Evolutionary conservation across 1,139 yeast genomes (phyloP), one percentile per base, ranked within the genome.

Genomic region (Scheffersomyces stambukii): DNA sequence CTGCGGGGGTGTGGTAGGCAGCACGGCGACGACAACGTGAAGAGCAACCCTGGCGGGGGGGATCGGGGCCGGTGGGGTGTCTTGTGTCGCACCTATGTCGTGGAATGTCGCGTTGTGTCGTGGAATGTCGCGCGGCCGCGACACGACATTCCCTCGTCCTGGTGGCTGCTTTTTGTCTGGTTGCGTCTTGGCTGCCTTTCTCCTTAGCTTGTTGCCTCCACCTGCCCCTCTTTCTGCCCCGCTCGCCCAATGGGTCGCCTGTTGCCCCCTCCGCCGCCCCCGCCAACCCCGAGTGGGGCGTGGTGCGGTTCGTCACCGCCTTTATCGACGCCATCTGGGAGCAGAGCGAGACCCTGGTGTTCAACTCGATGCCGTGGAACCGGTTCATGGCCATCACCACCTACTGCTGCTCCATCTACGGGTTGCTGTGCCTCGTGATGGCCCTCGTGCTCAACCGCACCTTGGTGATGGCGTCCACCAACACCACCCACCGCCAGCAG

Each of bases 361-460:
- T 35, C 7, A 37, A 30, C 27, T 26, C 33, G 13, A 21, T 27
- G 9, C 36, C 39, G 24, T 38, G 46, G 50, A 29, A 34, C 29
- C 28, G 54, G 28, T 32, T 44, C 30, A 42, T 43, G 19, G 41
- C 54, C 24, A 26, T 59, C 15, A 37, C 47, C 20, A 48, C 56
- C 15, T 63, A 62, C 38, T 52, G 61, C 32, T 57, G 58, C 31
- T 60, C 68, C 6, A 40, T 55, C 15, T 63, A 63, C 32, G 70
- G 68, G 1, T 36, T 62, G 8, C 33, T 61, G 26, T 52, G 88
- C 50, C 69, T 81, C 64, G 54, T 71, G 8, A 77, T 81, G 68
- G 84, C 86, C 0, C 62, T 81, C 4, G 46, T 80, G 1, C 57
- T 81, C 46, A 81, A 81, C 50, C 55, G 89, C 31, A 78, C 84